Conservation (phyloP, 129 eudicot genomes). For the Flaveria ramosissima region DNA sequence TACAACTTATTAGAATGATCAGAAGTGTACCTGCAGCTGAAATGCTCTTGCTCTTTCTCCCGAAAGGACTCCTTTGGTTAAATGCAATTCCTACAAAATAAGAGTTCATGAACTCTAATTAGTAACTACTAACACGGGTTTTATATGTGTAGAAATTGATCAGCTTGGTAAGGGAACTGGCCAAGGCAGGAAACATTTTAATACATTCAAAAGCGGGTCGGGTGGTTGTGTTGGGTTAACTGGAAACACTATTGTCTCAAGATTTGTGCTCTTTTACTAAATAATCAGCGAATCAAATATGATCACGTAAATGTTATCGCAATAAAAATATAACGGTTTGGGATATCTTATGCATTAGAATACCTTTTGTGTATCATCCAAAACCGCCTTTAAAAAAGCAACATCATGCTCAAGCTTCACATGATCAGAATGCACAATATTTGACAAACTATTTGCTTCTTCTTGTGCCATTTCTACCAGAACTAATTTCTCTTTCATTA, state of each 20-base stretch:
- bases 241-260: background rate
- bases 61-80: constrained; percentile 87
- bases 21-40: constrained; percentile 74
- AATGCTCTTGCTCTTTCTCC: constrained; percentile 92
- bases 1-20: background rate
- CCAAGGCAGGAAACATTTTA: background rate
- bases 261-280: background rate
- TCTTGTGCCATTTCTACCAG: constrained; percentile 86
- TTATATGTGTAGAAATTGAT: background rate
- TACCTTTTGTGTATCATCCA: constrained; percentile 98
- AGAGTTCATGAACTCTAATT: background rate
- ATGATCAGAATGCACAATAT: constrained; percentile 89
- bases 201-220: background rate
- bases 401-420: constrained; percentile 95
- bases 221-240: background rate
- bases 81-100: constrained; percentile 67
- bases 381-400: constrained; percentile 87
- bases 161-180: background rate
- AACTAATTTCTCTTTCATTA: constrained; percentile 73
- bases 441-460: constrained; percentile 84
- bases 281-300: background rate
- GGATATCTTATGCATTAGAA: background rate
- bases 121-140: background rate
- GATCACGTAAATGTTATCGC: background rate
- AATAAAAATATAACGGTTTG: background rate